These are phyloP conservation scores for Nannizziopsis barbatae DNA, from an alignment of 2,329 filamentous ascomycete genomes.

Conservation along the genomic window DNA sequence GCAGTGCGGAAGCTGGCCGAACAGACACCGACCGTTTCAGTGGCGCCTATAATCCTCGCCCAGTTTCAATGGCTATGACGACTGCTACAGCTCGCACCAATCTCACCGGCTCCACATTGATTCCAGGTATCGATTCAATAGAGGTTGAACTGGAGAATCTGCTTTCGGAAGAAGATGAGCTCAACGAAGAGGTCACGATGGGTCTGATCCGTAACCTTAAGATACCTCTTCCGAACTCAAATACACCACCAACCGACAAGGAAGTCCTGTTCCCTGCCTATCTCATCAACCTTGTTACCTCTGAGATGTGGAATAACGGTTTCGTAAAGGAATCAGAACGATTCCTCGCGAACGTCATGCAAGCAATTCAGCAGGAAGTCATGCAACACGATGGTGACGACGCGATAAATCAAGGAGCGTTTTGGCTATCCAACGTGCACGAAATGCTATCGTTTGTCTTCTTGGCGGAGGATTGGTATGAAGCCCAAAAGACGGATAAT, in stretches of 20 bases:
- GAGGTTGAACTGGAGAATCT: constrained; percentile 91
- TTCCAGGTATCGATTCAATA: constrained; percentile 74
- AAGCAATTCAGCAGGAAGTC: constrained; percentile 97
- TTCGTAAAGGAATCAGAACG: constrained; percentile 99
- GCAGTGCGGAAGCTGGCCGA: constrained; percentile 78
- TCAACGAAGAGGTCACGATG: constrained; percentile 95
- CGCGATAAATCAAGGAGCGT: constrained; percentile 90
- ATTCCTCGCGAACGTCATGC: constrained; percentile 98
- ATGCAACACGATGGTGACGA: constrained; percentile 98
- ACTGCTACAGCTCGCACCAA: constrained; percentile 45
- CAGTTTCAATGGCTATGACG: constrained; percentile 85
- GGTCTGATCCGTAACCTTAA: constrained; percentile 93
- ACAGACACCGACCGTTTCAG: constrained; percentile 84
- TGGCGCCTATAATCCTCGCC: constrained; percentile 81
- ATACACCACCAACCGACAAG: constrained; percentile 88
- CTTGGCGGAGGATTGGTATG: constrained; percentile 98
- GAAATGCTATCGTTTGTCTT: constrained; percentile 99
- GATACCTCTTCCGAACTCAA: constrained; percentile 79
- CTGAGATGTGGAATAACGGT: constrained; percentile 99
- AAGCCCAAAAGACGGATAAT: constrained; percentile 97
- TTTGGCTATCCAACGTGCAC: constrained; percentile 98
- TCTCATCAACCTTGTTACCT: constrained; percentile 96
- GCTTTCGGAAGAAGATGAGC: constrained; percentile 83
- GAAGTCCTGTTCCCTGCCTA: constrained; percentile 98
- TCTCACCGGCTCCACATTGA: constrained; percentile 63